Percentiles rank a stretch among this genome's conserved stretches.
Conservation (phyloP, 139 green algal species). For the Chlorella sp. region DNA sequence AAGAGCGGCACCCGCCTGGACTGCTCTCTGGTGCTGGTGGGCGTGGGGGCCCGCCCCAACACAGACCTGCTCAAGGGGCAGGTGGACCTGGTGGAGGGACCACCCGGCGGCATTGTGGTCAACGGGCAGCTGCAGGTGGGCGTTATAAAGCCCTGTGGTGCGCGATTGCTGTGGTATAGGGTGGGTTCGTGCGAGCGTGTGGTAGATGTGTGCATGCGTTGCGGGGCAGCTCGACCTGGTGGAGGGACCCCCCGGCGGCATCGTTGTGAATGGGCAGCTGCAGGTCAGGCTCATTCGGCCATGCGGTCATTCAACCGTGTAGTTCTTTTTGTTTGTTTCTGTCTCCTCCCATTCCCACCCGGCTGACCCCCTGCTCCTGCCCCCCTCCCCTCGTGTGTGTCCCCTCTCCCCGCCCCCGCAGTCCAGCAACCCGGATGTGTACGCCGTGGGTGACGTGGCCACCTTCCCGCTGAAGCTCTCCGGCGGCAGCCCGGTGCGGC, state of each 20-base stretch:
- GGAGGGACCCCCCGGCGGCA: not conserved
- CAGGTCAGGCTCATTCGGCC: not conserved
- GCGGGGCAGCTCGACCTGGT: not conserved
- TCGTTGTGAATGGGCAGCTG: not conserved
- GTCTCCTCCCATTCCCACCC: not conserved
- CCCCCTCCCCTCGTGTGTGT: not conserved
- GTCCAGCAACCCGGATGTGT: constrained; percentile 79
- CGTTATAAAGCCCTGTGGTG: too few species aligned
- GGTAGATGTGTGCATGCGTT: too few species aligned
- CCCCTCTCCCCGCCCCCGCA: constrained; percentile 17
- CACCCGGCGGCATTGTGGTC: constrained; percentile 84
- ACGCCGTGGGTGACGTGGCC: constrained; percentile 92
- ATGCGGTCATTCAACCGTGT: too few species aligned
- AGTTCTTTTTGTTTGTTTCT: too few species aligned
- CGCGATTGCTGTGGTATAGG: too few species aligned
- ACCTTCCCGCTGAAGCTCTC: constrained; percentile 80
- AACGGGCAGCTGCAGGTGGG: constrained; percentile 48
- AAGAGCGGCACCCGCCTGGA: constrained; percentile 68
- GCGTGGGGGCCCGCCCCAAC: constrained; percentile 80
- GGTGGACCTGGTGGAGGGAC: constrained; percentile 61
- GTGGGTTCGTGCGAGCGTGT: too few species aligned
- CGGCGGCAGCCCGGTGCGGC: constrained; percentile 60
- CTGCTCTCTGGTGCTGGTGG: constrained; percentile 83
- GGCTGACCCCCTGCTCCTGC: not conserved
- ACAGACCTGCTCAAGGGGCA: constrained; percentile 73